These are phyloP conservation scores for Geranomyces michiganensis DNA, from an alignment of 192 early-diverging fungal species.

Conservation along the genomic window DNA sequence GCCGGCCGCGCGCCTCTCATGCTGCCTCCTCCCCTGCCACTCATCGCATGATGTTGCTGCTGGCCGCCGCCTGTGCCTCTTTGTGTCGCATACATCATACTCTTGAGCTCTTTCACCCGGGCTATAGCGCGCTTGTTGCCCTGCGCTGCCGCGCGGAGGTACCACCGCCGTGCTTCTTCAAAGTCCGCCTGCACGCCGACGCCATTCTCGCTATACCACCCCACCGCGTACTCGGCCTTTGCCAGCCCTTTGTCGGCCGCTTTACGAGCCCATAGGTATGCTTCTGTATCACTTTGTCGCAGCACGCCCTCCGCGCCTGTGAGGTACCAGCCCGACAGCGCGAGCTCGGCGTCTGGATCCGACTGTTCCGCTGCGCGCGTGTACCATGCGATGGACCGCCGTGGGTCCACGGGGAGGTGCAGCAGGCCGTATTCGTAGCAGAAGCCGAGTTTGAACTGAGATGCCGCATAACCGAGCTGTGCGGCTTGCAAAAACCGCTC, in stretches of 20 bases:
- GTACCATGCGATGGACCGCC: conserved; percentile 95
- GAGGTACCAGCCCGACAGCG: conserved; percentile 97
- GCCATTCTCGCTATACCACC: conserved; percentile 91
- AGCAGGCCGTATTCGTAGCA: conserved; percentile 95
- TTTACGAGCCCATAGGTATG: conserved; percentile 97
- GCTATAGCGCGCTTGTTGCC: conserved; percentile 81
- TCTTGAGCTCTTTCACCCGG: conserved; percentile 82
- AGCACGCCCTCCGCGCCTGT: conserved; percentile 90
- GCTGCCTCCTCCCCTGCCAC: conserved; percentile 8
- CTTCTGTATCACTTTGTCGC: conserved; percentile 88
- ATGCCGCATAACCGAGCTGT: conserved; percentile 88
- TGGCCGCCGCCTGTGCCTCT: background rate
- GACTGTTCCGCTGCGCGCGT: conserved; percentile 86
- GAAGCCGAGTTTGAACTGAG: conserved; percentile 89
- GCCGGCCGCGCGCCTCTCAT: conserved; percentile 4
- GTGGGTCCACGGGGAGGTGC: conserved; percentile 80
- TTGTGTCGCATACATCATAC: conserved; percentile 17
- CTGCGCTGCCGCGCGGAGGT: conserved; percentile 81
- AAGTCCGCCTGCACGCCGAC: conserved; percentile 78
- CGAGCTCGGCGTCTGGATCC: conserved; percentile 88
- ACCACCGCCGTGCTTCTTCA: conserved; percentile 89
- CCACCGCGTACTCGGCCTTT: conserved; percentile 96
- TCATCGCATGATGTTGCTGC: background rate
- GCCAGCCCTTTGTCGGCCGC: conserved; percentile 93
- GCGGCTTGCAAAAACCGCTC: conserved; percentile 92